Conservation (phyloP, 176 grass and related monocot species). For the Pontederia paniculata region DNA sequence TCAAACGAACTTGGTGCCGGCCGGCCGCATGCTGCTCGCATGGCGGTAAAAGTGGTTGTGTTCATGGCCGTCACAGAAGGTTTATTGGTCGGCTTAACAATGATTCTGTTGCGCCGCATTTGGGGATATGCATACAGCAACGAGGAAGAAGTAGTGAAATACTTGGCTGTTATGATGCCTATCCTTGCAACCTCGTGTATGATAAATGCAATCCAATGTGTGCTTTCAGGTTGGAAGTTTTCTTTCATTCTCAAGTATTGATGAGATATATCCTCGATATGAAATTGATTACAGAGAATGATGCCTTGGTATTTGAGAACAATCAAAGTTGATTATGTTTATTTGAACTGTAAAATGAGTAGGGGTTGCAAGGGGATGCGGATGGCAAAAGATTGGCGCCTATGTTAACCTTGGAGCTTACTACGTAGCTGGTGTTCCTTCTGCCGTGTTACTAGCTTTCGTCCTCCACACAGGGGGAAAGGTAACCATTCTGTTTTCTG, state of each 20-base stretch:
- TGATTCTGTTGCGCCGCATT: slow-evolving; percentile 20
- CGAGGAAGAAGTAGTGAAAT: slow-evolving; percentile 20
- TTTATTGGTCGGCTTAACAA: slow-evolving; percentile 6
- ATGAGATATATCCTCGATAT: background rate
- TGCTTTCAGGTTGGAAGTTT: slow-evolving; percentile 22
- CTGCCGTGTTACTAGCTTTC: slow-evolving; percentile 52
- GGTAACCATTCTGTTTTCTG: slow-evolving; percentile 4
- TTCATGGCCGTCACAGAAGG: slow-evolving; percentile 20
- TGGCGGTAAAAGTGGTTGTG: slow-evolving; percentile 16
- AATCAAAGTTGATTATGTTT: slow-evolving; percentile 22
- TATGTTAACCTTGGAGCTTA: slow-evolving; percentile 54
- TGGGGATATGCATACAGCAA: slow-evolving; percentile 25
- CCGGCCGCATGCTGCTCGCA: slow-evolving; percentile 16
- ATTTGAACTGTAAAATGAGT: slow-evolving; percentile 6
- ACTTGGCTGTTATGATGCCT: slow-evolving; percentile 24
- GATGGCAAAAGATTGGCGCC: slow-evolving; percentile 74
- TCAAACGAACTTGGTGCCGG: background rate
- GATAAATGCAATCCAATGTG: slow-evolving; percentile 20
- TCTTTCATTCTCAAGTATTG: background rate
- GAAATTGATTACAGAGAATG: background rate
- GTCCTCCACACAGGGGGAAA: slow-evolving; percentile 40
- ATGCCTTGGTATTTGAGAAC: slow-evolving; percentile 6
- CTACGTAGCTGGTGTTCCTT: slow-evolving; percentile 49
- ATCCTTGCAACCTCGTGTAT: slow-evolving; percentile 18
- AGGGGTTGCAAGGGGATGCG: slow-evolving; percentile 69